Percentiles rank a stretch among this genome's conserved stretches.
Evolutionary conservation across 306 rosid species (phyloP).

Genomic region (Mucuna pruriens): DNA sequence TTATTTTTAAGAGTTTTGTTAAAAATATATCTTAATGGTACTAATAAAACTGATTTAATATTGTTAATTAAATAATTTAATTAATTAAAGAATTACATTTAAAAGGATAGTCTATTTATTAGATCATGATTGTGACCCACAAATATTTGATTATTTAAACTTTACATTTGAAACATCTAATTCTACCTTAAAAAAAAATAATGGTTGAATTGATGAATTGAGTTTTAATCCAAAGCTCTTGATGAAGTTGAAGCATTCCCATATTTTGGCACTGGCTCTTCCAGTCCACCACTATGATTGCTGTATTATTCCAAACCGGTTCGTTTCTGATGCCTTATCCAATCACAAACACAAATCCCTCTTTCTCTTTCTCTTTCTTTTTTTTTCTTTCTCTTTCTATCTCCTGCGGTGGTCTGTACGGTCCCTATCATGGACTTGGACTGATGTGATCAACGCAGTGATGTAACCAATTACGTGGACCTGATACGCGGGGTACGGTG

Average conservation of each 20-base stretch:
- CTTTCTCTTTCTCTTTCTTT: background rate
- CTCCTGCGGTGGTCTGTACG: conserved; percentile 38
- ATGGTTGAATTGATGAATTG: too few relatives aligned
- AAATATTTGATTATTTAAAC: too few relatives aligned
- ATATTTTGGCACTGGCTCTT: conserved; percentile 8
- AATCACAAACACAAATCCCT: conserved; percentile 16
- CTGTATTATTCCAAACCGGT: conserved; percentile 34
- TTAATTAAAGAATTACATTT: too few relatives aligned
- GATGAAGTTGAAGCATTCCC: background rate
- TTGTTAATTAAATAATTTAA: too few relatives aligned
- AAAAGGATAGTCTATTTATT: too few relatives aligned
- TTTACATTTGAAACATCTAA: too few relatives aligned
- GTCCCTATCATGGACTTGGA: conserved; percentile 21
- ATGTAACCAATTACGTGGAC: conserved; percentile 45
- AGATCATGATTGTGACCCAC: too few relatives aligned
- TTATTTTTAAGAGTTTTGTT: too few relatives aligned
- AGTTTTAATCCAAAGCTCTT: background rate
- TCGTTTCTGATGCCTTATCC: background rate
- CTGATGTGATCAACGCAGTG: conserved; percentile 33
- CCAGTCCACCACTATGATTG: background rate
- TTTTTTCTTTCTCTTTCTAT: too few relatives aligned
- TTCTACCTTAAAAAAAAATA: too few relatives aligned
- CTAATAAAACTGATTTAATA: too few relatives aligned
- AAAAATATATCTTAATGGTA: too few relatives aligned
- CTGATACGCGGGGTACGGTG: conserved; percentile 4